A percentile compares a stretch with the other conserved stretches of the same genome.
phyloP scores from a whole-genome alignment of 768 basidiomycete species.

The Leucocoprinus sp. region DNA sequence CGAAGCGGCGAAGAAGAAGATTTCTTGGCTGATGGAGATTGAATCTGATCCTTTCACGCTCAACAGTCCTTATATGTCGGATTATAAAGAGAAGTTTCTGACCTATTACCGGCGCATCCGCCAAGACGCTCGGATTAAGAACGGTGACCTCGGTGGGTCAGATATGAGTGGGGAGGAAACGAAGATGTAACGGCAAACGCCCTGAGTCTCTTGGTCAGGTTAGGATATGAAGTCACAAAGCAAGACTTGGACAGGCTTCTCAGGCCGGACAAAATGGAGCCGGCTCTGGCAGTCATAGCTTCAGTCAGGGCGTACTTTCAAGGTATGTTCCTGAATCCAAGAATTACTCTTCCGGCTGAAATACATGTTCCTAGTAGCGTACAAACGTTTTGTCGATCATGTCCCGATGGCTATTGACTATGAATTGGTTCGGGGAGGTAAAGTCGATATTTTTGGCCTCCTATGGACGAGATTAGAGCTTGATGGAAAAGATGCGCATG shows the following conservation, averaged over 20 bases:
- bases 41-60: slow-evolving; percentile 45
- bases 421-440: slow-evolving; percentile 45
- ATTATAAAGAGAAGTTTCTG: slow-evolving; percentile 36
- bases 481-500: slow-evolving; percentile 37
- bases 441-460: slow-evolving; percentile 34
- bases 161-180: no score
- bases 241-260: slow-evolving; percentile 44
- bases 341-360: background rate
- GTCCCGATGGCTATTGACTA: slow-evolving; percentile 49
- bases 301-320: slow-evolving; percentile 69
- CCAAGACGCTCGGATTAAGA: slow-evolving; percentile 15
- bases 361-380: slow-evolving; percentile 35
- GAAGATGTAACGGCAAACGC: no score
- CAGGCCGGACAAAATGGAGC: slow-evolving; percentile 43
- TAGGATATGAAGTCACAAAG: slow-evolving; percentile 29
- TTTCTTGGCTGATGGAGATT: slow-evolving; percentile 41
- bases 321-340: slow-evolving; percentile 29
- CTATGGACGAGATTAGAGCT: slow-evolving; percentile 45
- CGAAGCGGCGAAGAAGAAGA: slow-evolving; percentile 26
- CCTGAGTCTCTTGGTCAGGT: slow-evolving; percentile 32
- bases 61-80: slow-evolving; percentile 42
- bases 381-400: slow-evolving; percentile 51
- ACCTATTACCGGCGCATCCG: slow-evolving; percentile 38
- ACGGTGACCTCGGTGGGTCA: no score
- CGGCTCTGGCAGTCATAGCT: slow-evolving; percentile 59